Evolutionary conservation across 2,329 filamentous ascomycete genomes (phyloP), one percentile per base, ranked within the genome.

Genomic region (Fulvia fulva): DNA sequence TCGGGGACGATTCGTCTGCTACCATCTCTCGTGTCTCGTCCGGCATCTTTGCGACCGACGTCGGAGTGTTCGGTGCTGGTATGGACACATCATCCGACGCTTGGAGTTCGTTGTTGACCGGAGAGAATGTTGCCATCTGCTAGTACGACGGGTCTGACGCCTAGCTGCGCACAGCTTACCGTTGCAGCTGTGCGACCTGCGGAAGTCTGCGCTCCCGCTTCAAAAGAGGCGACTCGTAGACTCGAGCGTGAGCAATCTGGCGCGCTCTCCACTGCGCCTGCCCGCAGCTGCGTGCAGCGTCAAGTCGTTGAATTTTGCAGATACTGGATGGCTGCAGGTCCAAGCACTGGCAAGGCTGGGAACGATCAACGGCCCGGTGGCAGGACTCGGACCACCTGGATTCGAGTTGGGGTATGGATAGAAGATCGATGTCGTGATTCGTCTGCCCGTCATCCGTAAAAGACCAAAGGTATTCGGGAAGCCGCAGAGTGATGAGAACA

Each of bases 11-110:
- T 55, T 77, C 76, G 57, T 76, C 76, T 63, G 65, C 57, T 61
- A 68, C 69, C 52, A 69, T 57, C 57, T 73, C 74, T 61, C 71
- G 52, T 60, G 26, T 22, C 14, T 26, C 28, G 56, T 77, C 74
- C 63, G 73, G 66, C 61, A 73, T 74, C 73, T 75, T 70, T 68
- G 66, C 68, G 68, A 67, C 75, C 53, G 74, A 74, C 67, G 75
- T 82, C 58, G 78, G 83, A 23, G 83, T 85, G 7, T 80, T 81
- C n/a, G 84, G 79, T 47, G 80, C 81, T 53, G 76, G 79, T 63
- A 81, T 82, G 51, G 76, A 71, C 53, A 76, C 75, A 57, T 67
- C 68, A 21, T 79, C 75, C 19, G 73, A 73, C 46, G 74, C 72
- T 54, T 51, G 41, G 25, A 59, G 58, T 51, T 34, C 55, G 50